Base-by-base conservation (phyloP, 2,329 filamentous ascomycete species). In the Xylaria sp. region DNA sequence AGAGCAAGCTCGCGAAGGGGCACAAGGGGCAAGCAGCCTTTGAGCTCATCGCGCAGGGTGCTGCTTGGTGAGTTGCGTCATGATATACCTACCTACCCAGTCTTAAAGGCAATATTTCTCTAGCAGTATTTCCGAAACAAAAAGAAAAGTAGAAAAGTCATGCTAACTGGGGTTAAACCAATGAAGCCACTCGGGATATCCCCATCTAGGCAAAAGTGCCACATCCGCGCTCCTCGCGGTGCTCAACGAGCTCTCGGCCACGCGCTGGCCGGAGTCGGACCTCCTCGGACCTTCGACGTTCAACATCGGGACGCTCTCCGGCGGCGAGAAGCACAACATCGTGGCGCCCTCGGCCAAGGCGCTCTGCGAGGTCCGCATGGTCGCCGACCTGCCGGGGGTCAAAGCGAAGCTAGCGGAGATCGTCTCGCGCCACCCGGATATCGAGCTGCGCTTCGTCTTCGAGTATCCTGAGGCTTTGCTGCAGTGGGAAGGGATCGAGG, bases 1-100 rank as follows among this genome's bases (percentile, higher is more conserved):
- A 87, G 72, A 82, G 80, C 54, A 86, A 85, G 72, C 79, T 88
- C 0, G 84, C 83, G 0, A 80, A 82, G 12, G 86, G 86, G 3
- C 86, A 88, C 75, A 88, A 88, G 75, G 86, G 86, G 0, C 73
- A 78, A 56, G 73, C 77, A 3, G 75, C 76, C 20, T 79, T 79
- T 54, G 76, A 79, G 48, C 51, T 80, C 39, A 73, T 77, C 10
- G 75, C 72, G 6, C 69, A 74, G 7, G 79, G 79, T 3, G 67
- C 73, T 2, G 70, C 71, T 15, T 76, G 74, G 74, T 73, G 67
- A 67, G 73, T 67, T 13, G 28, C 9, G 20, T 23, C 39, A 3
- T 5, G 39, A 41, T 15, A 20, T 41, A 33, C 13, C 13, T 64
- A 15, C 60, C 10, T 36, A 36, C 15, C 12, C 10, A 43, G 2